Conservation (phyloP, 2,329 filamentous ascomycete genomes). For the Aspergillus arachidicola region DNA sequence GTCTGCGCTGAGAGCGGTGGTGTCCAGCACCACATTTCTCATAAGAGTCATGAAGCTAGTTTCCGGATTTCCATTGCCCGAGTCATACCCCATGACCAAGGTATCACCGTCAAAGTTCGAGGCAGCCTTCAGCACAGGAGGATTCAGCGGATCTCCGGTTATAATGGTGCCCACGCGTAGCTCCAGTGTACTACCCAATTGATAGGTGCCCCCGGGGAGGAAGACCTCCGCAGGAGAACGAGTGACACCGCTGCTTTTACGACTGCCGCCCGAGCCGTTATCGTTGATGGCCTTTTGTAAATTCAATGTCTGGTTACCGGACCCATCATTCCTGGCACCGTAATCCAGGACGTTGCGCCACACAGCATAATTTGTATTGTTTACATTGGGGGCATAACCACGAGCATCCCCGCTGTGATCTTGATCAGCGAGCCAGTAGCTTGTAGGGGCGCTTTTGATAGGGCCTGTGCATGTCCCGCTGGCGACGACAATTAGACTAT, state of each 20-base stretch:
- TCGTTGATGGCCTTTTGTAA: conserved; percentile 33
- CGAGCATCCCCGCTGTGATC: conserved; percentile 27
- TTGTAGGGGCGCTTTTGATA: neutral
- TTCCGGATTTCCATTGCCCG: conserved; percentile 25
- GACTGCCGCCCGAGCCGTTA: conserved; percentile 28
- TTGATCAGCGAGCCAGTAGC: conserved; percentile 30
- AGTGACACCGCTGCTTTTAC: conserved; percentile 28
- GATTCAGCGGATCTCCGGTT: conserved; percentile 35
- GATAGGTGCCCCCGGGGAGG: conserved; percentile 31
- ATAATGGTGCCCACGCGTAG: conserved; percentile 34
- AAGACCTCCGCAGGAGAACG: conserved; percentile 33
- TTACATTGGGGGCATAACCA: conserved; percentile 27
- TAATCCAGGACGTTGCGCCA: conserved; percentile 35
- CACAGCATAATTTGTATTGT: conserved; percentile 24
- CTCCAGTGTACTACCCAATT: conserved; percentile 26
- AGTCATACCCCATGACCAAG: conserved; percentile 32
- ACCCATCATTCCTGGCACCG: conserved; percentile 26
- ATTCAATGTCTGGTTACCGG: conserved; percentile 26
- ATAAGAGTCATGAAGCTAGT: conserved; percentile 36
- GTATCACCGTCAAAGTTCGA: conserved; percentile 29
- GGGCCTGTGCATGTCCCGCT: conserved; percentile 16
- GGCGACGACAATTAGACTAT: neutral
- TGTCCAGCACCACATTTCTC: conserved; percentile 38
- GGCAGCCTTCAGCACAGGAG: conserved; percentile 31
- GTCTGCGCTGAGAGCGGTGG: conserved; percentile 23